phyloP scores from a whole-genome alignment of 768 basidiomycete species.

The Hygrocybe punicea region DNA sequence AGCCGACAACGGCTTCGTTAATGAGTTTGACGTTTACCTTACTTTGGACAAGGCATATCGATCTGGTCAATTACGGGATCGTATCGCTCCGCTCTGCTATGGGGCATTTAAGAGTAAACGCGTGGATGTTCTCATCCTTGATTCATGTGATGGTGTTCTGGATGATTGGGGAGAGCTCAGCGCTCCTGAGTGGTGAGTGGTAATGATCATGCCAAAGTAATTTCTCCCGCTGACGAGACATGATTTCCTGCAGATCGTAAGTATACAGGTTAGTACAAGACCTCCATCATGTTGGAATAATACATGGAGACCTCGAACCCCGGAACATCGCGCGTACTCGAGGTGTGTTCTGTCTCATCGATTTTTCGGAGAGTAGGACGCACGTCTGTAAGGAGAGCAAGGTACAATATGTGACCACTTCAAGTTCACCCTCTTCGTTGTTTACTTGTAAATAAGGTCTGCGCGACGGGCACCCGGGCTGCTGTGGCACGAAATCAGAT shows the following conservation, averaged over 20 bases:
- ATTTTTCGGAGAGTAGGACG: conserved; percentile 17
- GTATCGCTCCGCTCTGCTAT: conserved; percentile 20
- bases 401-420: conserved; percentile 7
- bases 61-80: conserved; percentile 15
- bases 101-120: conserved; percentile 16
- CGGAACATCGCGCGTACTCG: conserved; percentile 15
- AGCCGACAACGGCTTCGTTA: conserved; percentile 16
- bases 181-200: conserved; percentile 16
- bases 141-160: conserved; percentile 18
- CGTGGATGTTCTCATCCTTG: conserved; percentile 19
- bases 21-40: conserved; percentile 19
- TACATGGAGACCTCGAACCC: conserved; percentile 19
- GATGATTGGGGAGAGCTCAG: conserved; percentile 17
- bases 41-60: conserved; percentile 16
- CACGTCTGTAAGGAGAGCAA: conserved; percentile 14
- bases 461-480: conserved; percentile 7
- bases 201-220: conserved; percentile 6
- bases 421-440: not conserved
- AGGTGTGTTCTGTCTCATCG: conserved; percentile 17
- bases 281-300: conserved; percentile 19
- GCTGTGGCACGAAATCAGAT: conserved; percentile 9
- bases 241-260: conserved; percentile 19
- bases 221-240: conserved; percentile 12
- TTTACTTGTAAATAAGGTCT: not conserved
- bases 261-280: conserved; percentile 6